Evolutionary conservation across 108 stramenopile genomes (phyloP), one percentile per base, ranked within the genome.

Genomic region (Cyclotella distinguenda): DNA sequence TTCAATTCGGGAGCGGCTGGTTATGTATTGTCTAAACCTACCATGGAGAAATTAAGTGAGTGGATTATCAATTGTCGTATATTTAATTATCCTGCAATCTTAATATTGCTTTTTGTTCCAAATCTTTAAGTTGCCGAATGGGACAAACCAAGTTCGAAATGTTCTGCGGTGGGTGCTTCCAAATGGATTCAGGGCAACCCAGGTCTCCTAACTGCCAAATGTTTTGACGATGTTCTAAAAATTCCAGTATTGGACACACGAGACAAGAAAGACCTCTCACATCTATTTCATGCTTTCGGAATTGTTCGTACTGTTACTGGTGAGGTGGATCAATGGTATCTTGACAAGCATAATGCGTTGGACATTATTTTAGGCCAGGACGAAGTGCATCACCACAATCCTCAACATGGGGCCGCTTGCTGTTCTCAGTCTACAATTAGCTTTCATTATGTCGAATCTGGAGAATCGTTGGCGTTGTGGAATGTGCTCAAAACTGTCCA

Each of bases 1-100:
- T 95, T 95, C 68, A 95, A 95, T 57, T 87, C 87, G 32, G 94
- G 90, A 59, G 94, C 94, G 10, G 84, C 87, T 4, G 94, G 94
- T 12, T 95, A 95, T 78, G 58, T 92, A 6, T 59, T 95, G 34
- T 85, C 86, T 22, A 66, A 90, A 70, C 47, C 70, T 18, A 92
- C 94, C 26, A 88, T 95, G 82, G 56, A 74, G 40, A 64, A 72
- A 53, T 54, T 95, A 6, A 77, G 63, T 64, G 38, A 51, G 63
- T 62, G 3, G 6, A 12, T 18, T 18, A 34, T 62, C 12, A 19
- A 6, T 8, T 19, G 4, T 55, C 12, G 9, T 55, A 21, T 55
- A 6, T 34, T 32, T 3, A 10, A 4, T 7, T 52, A 16, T 52
- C 1, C 5, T n/a, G 16, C 6, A 46, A 18, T 52, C 1, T 27